phyloP scores from a whole-genome alignment of 2,329 filamentous ascomycete genomes.

The Pseudogymnoascus sp. region DNA sequence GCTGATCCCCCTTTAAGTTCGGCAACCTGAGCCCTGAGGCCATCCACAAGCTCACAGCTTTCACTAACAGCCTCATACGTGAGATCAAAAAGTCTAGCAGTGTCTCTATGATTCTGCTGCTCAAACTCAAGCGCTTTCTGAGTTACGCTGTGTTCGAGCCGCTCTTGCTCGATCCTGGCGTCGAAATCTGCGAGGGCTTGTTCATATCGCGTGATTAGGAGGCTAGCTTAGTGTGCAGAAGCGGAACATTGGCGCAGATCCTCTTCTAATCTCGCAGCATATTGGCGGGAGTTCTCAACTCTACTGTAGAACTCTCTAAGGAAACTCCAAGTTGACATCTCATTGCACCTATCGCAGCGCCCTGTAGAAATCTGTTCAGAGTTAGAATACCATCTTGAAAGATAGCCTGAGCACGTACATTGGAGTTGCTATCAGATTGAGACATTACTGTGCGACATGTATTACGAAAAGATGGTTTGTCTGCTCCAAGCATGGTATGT shows the following conservation, averaged over 20 bases:
- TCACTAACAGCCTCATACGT: conserved; percentile 10
- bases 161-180: conserved; percentile 3
- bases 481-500: not conserved
- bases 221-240: not conserved
- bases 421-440: not conserved
- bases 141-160: not conserved
- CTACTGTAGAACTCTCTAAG: conserved; percentile 12
- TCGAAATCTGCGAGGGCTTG: not conserved
- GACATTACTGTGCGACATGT: not conserved
- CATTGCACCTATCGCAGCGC: conserved; percentile 9
- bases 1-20: not conserved
- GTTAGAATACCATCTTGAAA: not conserved
- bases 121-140: conserved; percentile 10
- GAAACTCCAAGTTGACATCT: conserved; percentile 14
- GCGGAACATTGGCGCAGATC: conserved; percentile 11
- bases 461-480: not conserved
- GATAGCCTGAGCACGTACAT: not conserved
- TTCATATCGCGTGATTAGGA: not conserved
- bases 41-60: conserved; percentile 10
- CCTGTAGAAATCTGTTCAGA: not conserved
- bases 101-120: conserved; percentile 10
- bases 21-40: conserved; percentile 8
- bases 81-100: conserved; percentile 10
- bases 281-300: conserved; percentile 10
- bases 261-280: conserved; percentile 11